Conservation (phyloP, 768 basidiomycete species). For the Paxillus ammoniavirescens region DNA sequence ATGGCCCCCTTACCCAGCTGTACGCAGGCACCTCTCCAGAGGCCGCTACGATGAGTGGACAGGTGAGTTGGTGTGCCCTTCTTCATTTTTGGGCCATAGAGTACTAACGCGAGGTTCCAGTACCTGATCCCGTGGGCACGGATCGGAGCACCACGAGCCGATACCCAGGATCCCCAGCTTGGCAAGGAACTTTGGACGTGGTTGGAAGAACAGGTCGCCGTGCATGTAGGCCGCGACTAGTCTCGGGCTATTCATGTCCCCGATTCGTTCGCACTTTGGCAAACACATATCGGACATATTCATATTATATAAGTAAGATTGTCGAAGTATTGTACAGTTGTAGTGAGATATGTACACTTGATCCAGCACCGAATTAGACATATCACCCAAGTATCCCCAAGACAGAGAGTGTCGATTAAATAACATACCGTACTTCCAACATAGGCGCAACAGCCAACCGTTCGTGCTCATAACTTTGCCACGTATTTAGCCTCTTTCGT, state of each 20-base stretch:
- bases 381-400: no score
- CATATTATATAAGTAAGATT: no score
- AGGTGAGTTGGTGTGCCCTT: constrained; percentile 23
- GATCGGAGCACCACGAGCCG: constrained; percentile 18
- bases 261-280: no score
- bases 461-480: no score
- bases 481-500: background rate
- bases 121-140: constrained; percentile 46
- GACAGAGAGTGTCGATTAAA: no score
- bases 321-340: no score
- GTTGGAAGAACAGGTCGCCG: constrained; percentile 26
- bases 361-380: no score
- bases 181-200: constrained; percentile 41
- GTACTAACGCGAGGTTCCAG: constrained; percentile 16
- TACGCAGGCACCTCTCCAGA: constrained; percentile 40
- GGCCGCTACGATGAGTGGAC: constrained; percentile 30
- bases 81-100: background rate
- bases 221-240: no score
- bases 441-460: background rate
- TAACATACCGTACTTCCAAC: no score
- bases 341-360: no score
- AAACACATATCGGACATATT: no score
- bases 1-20: constrained; percentile 34
- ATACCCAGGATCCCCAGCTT: constrained; percentile 28
- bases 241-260: no score